Conservation (phyloP, 768 basidiomycete genomes). For the Glaciozyma martinii region DNA sequence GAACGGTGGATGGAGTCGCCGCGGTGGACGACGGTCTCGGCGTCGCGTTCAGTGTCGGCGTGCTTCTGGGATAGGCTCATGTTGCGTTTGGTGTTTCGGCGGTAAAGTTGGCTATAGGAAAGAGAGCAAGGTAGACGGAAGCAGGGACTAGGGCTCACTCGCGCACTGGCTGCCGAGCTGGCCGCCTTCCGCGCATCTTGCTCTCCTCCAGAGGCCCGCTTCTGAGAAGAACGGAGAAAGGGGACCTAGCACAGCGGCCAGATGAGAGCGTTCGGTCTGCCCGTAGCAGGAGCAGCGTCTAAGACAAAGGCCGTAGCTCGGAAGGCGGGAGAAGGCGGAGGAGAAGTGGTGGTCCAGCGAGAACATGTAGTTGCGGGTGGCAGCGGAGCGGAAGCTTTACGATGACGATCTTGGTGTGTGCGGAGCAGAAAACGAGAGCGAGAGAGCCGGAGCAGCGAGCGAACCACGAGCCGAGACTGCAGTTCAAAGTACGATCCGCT, state of each 20-base stretch:
- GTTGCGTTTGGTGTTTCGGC: neutral
- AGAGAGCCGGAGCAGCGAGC: neutral
- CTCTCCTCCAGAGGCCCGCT: too few species aligned
- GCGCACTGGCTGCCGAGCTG: too few species aligned
- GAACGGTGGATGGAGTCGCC: neutral
- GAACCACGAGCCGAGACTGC: neutral
- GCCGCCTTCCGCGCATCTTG: too few species aligned
- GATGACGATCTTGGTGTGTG: neutral
- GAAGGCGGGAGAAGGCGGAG: neutral
- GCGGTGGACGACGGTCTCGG: neutral
- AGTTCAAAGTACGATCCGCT: too few species aligned
- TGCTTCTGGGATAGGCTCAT: neutral
- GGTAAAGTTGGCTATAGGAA: too few species aligned
- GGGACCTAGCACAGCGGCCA: neutral
- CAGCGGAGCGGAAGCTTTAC: neutral
- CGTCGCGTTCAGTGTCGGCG: neutral
- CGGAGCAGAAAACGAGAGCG: neutral
- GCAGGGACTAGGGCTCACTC: too few species aligned
- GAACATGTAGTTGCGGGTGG: too few species aligned
- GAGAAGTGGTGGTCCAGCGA: too few species aligned
- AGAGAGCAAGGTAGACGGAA: too few species aligned
- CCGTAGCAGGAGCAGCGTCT: neutral
- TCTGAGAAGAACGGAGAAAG: neutral
- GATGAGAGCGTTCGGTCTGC: neutral
- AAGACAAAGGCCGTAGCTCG: neutral